A percentile compares a stretch with the other conserved stretches of the same genome.
These are phyloP conservation scores for Alternaria sp. DNA, from an alignment of 2,329 filamentous ascomycete species.

Conservation along the genomic window DNA sequence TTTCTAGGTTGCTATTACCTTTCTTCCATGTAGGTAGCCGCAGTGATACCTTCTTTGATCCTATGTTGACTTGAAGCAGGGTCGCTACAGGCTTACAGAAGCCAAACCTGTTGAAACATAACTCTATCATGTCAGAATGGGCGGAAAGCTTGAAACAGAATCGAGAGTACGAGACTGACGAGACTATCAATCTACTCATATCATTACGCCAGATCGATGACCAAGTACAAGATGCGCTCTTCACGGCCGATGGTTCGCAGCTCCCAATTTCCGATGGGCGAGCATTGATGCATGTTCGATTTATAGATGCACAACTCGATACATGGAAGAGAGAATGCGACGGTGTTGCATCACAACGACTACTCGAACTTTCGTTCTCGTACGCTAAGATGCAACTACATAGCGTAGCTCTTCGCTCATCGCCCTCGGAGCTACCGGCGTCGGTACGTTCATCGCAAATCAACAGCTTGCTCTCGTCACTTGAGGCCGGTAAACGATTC, in stretches of 20 bases:
- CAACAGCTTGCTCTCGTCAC: slow-evolving; percentile 34
- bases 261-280: slow-evolving; percentile 39
- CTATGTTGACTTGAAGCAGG: slow-evolving; percentile 23
- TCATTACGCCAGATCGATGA: slow-evolving; percentile 44
- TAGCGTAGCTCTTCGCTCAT: slow-evolving; percentile 35
- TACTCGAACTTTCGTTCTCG: slow-evolving; percentile 38
- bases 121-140: slow-evolving; percentile 41
- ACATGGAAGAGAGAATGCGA: slow-evolving; percentile 32
- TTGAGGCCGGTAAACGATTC: slow-evolving; percentile 72
- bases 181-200: slow-evolving; percentile 35
- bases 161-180: slow-evolving; percentile 39
- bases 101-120: slow-evolving; percentile 44
- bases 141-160: slow-evolving; percentile 27
- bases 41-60: too few species aligned
- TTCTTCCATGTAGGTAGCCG: slow-evolving; percentile 37
- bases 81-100: slow-evolving; percentile 41
- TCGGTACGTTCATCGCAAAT: slow-evolving; percentile 26
- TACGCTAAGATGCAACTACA: slow-evolving; percentile 43
- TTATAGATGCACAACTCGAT: slow-evolving; percentile 39
- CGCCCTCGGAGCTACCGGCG: neutral
- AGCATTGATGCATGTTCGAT: slow-evolving; percentile 40
- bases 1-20: slow-evolving; percentile 49
- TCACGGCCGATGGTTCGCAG: slow-evolving; percentile 28
- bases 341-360: slow-evolving; percentile 24
- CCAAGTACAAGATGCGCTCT: slow-evolving; percentile 43